Percentiles rank a stretch among this genome's conserved stretches.
These are phyloP conservation scores for Acorus gramineus DNA, from an alignment of 106 monocot genomes.

Conservation along the genomic window DNA sequence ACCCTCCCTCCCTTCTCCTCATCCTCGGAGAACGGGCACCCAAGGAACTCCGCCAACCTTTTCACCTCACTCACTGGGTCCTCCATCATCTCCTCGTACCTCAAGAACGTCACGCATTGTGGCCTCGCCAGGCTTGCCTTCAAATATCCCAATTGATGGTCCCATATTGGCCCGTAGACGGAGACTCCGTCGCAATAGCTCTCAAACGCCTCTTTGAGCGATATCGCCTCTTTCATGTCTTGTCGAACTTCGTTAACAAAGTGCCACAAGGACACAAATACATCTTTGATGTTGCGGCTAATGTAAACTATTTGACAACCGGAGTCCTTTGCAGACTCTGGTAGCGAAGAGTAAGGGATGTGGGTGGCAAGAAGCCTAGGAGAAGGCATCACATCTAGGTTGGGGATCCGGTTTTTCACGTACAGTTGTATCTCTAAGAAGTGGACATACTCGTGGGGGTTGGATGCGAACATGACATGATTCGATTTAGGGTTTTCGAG, in stretches of 20 bases:
- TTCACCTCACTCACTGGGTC: neutral
- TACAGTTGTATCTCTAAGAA: neutral
- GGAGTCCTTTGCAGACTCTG: neutral
- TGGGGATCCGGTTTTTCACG: neutral
- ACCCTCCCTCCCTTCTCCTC: conserved; percentile 10
- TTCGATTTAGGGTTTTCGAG: no score
- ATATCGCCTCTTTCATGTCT: neutral
- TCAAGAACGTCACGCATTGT: neutral
- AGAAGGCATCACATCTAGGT: conserved; percentile 1
- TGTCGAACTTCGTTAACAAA: neutral
- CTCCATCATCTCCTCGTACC: conserved; percentile 8
- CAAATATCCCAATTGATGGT: conserved; percentile 3
- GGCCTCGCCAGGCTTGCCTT: neutral
- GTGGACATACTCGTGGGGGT: conserved; percentile 9
- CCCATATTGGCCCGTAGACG: conserved; percentile 3
- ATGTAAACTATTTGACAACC: conserved; percentile 9
- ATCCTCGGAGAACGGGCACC: conserved; percentile 5
- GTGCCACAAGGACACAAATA: conserved; percentile 2
- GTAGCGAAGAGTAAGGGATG: conserved; percentile 1
- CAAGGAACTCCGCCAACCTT: conserved; percentile 7
- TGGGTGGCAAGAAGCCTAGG: conserved; percentile 6
- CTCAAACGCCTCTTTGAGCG: neutral
- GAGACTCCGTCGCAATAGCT: neutral
- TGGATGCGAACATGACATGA: neutral
- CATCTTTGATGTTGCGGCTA: conserved; percentile 2